Base-by-base conservation (phyloP, 2,329 filamentous ascomycete species). In the Ophioceras dolichostomum region DNA sequence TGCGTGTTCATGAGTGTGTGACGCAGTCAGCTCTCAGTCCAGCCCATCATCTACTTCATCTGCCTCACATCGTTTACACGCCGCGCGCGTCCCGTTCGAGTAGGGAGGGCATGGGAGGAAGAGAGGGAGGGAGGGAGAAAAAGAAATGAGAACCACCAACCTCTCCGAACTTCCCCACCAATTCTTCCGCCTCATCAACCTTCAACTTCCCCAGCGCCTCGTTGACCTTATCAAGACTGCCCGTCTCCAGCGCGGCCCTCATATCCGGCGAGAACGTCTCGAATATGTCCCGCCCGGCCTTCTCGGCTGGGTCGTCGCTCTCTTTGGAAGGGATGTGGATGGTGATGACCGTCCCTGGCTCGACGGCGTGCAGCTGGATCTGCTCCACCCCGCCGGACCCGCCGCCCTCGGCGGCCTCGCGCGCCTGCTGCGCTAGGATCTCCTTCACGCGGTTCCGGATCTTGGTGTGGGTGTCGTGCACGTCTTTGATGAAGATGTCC, bases 321-420 rank as follows among this genome's bases (percentile, higher is more conserved):
- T 75, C 68, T 28, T 68, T 67, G 1, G 81, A 67, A 10, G 91
- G 89, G 28, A 94, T 80, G 38, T 64, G 74, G 58, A 96, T 95
- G 54, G 84, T 83, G 56, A 98, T 95, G 43, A 83, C 80, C 3
- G 89, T 95, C 34, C 82, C 83, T 0, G 89, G 89, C 57, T 95
- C 87, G 10, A 98, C 88, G 12, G 91, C 89, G 55, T 98, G 91
- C 33, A 98, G 71, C 60, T 98, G 93, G 48, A 98, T 98, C 59
- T 95, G 89, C 64, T 98, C 91, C 9, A 94, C 82, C 16, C 81
- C 85, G 19, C 45, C 50, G n/a, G n/a, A n/a, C 44, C 73, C 73
- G 29, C 65, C 67, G 27, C 57, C 51, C 41, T 63, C 60, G 29
- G 57, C 64, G 3, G 55, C 62, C 38, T 71, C 67, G 44, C 62